A percentile compares a stretch with the other conserved stretches of the same genome.
These are phyloP conservation scores for Globisporangium ultimum DNA, from an alignment of 352 stramenopile species.

Conservation along the genomic window DNA sequence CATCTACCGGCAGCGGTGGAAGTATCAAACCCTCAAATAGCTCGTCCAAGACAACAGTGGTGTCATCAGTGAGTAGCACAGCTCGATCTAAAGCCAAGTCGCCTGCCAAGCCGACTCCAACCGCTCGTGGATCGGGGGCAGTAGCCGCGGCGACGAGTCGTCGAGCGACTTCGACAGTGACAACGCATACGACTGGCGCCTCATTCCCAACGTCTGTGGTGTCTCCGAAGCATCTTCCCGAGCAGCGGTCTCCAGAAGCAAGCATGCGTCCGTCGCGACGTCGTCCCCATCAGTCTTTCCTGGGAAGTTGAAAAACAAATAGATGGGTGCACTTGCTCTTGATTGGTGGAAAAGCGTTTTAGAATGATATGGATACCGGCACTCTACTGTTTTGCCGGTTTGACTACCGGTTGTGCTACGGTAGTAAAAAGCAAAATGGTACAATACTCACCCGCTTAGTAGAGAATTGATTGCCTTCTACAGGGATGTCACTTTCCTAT, in stretches of 20 bases:
- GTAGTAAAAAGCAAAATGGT: too few species aligned
- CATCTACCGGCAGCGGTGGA: not conserved
- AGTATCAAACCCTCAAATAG: not conserved
- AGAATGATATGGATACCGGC: too few species aligned
- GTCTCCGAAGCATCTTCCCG: not conserved
- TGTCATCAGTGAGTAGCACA: not conserved
- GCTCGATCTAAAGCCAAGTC: conserved; percentile 3
- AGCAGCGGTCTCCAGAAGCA: not conserved
- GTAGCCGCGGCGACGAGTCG: conserved; percentile 8
- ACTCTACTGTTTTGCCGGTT: too few species aligned
- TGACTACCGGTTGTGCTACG: too few species aligned
- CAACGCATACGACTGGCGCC: not conserved
- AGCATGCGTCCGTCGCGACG: conserved; percentile 7
- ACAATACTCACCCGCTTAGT: too few species aligned
- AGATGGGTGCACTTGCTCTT: too few species aligned
- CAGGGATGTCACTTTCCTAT: too few species aligned
- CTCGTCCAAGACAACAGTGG: conserved; percentile 9
- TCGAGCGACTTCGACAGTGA: conserved; percentile 5
- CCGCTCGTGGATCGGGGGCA: conserved; percentile 10
- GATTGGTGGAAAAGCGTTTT: too few species aligned
- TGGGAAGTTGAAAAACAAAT: too few species aligned
- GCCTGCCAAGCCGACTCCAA: conserved; percentile 6
- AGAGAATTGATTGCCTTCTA: too few species aligned
- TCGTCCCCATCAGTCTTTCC: not conserved
- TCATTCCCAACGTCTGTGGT: not conserved